Conservation (phyloP, 345 rosid genomes). For the Trapa incisa region DNA sequence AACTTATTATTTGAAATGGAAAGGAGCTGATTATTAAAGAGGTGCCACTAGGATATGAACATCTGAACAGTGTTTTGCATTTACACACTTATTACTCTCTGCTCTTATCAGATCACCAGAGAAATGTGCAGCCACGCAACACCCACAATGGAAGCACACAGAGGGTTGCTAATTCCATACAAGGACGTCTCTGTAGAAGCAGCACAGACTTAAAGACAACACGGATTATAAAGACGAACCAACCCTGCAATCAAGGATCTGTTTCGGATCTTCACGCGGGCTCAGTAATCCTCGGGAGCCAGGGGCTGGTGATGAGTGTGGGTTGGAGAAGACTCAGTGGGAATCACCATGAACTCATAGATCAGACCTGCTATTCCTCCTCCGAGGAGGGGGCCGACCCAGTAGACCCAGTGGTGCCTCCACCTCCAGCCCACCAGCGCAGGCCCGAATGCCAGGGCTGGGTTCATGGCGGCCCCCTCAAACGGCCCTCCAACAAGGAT, state of each 20-base stretch:
- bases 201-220: background rate
- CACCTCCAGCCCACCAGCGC: constrained; percentile 48
- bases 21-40: constrained; percentile 27
- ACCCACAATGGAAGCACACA: too few relatives aligned
- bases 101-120: too few relatives aligned
- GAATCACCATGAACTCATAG: constrained; percentile 49
- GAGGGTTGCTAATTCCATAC: too few relatives aligned
- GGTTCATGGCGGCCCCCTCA: constrained; percentile 43
- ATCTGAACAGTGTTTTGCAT: too few relatives aligned
- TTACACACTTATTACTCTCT: too few relatives aligned
- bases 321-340: constrained; percentile 20
- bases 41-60: too few relatives aligned
- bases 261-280: background rate
- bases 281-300: constrained; percentile 74
- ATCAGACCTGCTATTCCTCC: constrained; percentile 35
- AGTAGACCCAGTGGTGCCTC: constrained; percentile 46
- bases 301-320: constrained; percentile 52
- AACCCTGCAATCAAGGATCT: background rate
- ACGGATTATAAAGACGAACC: background rate
- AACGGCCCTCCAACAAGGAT: constrained; percentile 41
- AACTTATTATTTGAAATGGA: constrained; percentile 48
- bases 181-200: too few relatives aligned
- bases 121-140: too few relatives aligned
- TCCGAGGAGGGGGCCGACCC: constrained; percentile 38
- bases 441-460: constrained; percentile 38